Evolutionary conservation across 1,139 yeast genomes (phyloP).

Genomic region (Candida pseudoviswanathii): DNA sequence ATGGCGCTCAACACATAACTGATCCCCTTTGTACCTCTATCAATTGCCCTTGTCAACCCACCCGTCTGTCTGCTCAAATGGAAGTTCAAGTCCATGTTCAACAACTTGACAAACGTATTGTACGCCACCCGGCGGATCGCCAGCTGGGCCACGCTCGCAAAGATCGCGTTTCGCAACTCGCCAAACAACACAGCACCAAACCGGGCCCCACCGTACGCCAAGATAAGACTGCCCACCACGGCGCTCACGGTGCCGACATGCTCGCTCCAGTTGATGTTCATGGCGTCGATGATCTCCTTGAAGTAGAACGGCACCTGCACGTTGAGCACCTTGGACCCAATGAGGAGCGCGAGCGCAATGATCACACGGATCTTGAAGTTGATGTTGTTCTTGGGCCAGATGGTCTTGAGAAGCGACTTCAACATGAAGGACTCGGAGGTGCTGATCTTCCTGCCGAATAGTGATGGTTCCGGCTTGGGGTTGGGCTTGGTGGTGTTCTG

Average conservation of each 20-base stretch:
- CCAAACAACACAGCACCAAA: slow-evolving; percentile 95
- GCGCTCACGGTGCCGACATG: slow-evolving; percentile 63
- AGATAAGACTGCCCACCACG: slow-evolving; percentile 69
- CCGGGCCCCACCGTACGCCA: slow-evolving; percentile 92
- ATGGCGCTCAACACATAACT: slow-evolving; percentile 90
- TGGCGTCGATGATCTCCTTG: slow-evolving; percentile 83
- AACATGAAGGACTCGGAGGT: slow-evolving; percentile 65
- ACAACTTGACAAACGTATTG: slow-evolving; percentile 80
- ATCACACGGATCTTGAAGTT: slow-evolving; percentile 76
- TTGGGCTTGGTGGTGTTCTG: not conserved
- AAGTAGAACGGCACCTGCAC: slow-evolving; percentile 96
- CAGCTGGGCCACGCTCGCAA: slow-evolving; percentile 93
- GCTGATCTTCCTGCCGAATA: slow-evolving; percentile 28
- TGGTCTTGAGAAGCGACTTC: slow-evolving; percentile 64
- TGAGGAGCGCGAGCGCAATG: slow-evolving; percentile 68
- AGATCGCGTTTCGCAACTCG: slow-evolving; percentile 90
- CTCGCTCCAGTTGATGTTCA: slow-evolving; percentile 86
- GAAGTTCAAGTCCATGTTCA: slow-evolving; percentile 85
- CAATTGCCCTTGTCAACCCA: slow-evolving; percentile 93
- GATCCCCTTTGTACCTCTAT: slow-evolving; percentile 96
- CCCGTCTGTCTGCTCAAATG: slow-evolving; percentile 94
- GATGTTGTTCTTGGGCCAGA: slow-evolving; percentile 86
- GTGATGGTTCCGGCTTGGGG: slow-evolving; percentile 5
- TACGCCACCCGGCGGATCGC: slow-evolving; percentile 91
- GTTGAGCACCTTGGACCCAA: slow-evolving; percentile 80